A percentile compares a stretch with the other conserved stretches of the same genome.
Conservation (phyloP, 306 rosid genomes). For the Sicyos baderoa region DNA sequence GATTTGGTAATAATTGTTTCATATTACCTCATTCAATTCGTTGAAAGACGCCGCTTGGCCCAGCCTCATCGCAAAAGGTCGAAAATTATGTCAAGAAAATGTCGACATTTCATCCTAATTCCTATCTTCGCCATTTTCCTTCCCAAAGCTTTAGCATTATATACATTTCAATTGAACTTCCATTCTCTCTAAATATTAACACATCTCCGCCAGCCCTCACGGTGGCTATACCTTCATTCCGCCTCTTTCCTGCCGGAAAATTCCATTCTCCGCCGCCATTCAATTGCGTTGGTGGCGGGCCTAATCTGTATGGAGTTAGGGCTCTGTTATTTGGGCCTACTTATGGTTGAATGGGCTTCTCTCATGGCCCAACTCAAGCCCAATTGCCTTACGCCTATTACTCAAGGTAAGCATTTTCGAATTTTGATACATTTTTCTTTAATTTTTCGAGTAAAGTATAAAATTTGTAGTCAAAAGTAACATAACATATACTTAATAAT, state of each 20-base stretch:
- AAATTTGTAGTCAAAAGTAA: no score
- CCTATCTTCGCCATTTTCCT: slow-evolving; percentile 3
- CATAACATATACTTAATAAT: no score
- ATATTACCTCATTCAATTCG: no score
- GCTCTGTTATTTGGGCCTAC: slow-evolving; percentile 6
- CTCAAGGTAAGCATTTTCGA: background rate
- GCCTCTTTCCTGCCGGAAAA: background rate
- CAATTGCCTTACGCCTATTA: background rate
- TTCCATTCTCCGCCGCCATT: background rate
- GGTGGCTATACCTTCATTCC: background rate
- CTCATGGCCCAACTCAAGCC: slow-evolving; percentile 8
- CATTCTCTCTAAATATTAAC: no score
- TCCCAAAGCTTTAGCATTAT: background rate
- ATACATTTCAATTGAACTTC: background rate
- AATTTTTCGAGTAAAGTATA: no score
- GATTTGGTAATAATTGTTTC: background rate
- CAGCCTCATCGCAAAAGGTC: background rate
- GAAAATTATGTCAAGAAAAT: slow-evolving; percentile 30
- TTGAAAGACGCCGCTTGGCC: no score
- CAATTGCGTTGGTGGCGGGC: no score
- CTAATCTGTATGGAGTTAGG: background rate
- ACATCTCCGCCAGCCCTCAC: background rate
- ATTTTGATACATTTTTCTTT: no score
- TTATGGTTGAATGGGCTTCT: background rate
- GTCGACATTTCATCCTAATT: slow-evolving; percentile 45